Evolutionary conservation across 306 rosid species (phyloP).

Genomic region (Elaeagnus macrophylla): DNA sequence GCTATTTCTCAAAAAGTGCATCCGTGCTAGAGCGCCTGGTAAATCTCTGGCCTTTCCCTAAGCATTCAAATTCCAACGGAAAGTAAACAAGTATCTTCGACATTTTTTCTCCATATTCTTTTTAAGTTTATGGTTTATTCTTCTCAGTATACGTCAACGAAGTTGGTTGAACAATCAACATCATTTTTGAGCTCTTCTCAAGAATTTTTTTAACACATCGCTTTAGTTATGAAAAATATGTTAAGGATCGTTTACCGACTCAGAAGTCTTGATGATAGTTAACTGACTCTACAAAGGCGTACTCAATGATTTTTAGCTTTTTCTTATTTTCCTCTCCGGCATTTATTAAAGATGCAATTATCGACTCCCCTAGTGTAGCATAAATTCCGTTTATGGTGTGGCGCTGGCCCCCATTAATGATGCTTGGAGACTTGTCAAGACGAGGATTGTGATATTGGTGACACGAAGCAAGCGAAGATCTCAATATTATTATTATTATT

Average conservation of each 20-base stretch:
- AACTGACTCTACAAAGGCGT: no score
- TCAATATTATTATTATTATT: no score
- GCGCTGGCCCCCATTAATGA: no score
- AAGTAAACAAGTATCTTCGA: constrained; percentile 26
- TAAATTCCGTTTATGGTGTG: no score
- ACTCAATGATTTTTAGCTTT: no score
- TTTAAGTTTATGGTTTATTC: not conserved
- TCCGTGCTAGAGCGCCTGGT: constrained; percentile 86
- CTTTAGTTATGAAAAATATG: constrained; percentile 10
- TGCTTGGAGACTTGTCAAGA: no score
- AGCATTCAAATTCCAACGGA: constrained; percentile 35
- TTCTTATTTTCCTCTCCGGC: no score
- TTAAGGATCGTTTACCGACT: constrained; percentile 8
- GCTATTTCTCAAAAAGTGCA: constrained; percentile 78
- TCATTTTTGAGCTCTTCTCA: constrained; percentile 22
- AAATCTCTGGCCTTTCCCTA: constrained; percentile 93
- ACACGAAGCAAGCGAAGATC: no score
- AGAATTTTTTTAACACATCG: not conserved
- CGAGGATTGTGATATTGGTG: no score
- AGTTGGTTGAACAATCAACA: constrained; percentile 20
- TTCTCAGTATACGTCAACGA: not conserved
- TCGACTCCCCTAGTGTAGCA: no score
- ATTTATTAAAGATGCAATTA: no score
- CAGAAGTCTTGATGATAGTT: constrained; percentile 15
- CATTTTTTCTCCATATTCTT: not conserved